Evolutionary conservation across 345 rosid species (phyloP).

Genomic region (Passiflora organensis): DNA sequence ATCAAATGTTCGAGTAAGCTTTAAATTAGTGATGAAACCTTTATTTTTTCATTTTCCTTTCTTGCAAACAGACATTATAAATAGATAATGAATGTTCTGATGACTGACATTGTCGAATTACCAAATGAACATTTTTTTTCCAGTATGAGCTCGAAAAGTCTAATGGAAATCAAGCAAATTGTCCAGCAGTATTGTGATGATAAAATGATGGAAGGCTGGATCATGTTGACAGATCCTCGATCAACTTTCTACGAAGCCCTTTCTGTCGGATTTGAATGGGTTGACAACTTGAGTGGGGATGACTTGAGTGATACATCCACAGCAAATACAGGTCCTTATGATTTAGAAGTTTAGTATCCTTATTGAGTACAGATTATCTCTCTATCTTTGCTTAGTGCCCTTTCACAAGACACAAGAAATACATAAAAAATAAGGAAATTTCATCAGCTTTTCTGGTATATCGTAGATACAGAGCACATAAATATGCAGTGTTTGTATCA

Average conservation of each 20-base stretch:
- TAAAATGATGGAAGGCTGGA: slow-evolving; percentile 30
- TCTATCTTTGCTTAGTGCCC: too few relatives aligned
- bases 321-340: slow-evolving; percentile 21
- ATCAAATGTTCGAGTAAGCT: slow-evolving; percentile 50
- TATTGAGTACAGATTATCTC: too few relatives aligned
- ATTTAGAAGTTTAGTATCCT: too few relatives aligned
- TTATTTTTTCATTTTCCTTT: neutral
- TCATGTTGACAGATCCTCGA: slow-evolving; percentile 41
- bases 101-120: neutral
- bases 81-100: too few relatives aligned
- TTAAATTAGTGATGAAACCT: too few relatives aligned
- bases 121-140: neutral
- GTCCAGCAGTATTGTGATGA: slow-evolving; percentile 38
- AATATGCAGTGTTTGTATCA: too few relatives aligned
- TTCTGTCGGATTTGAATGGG: slow-evolving; percentile 32
- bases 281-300: slow-evolving; percentile 2
- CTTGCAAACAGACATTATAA: too few relatives aligned
- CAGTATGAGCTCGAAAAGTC: slow-evolving; percentile 39
- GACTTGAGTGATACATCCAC: slow-evolving; percentile 16
- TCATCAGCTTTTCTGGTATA: too few relatives aligned
- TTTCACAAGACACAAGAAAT: too few relatives aligned
- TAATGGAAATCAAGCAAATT: slow-evolving; percentile 38
- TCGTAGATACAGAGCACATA: too few relatives aligned
- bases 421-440: too few relatives aligned
- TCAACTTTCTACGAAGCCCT: slow-evolving; percentile 42